Evolutionary conservation across 164 flowering plant species (phyloP), one percentile per base, ranked within the genome.

Genomic region (Vitis rupestris): DNA sequence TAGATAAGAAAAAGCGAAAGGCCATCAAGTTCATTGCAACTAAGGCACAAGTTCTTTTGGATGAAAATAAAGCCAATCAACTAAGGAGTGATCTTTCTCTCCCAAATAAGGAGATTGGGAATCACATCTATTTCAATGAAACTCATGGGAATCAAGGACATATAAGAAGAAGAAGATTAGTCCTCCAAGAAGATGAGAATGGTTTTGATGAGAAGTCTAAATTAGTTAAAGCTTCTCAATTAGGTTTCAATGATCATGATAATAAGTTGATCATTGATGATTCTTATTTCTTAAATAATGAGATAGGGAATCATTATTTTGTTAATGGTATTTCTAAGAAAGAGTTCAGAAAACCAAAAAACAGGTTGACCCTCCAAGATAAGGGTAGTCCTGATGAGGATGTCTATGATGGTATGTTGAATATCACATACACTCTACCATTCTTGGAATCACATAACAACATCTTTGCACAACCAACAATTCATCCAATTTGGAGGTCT

Each of bases 401-500:
- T 54, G 15, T 14, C 8, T 31, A 61, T 61, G 48, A 11, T n/a
- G n/a, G 23, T 37, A 6, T 49, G 15, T 29, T 16, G 2, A 9
- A 11, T 9, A 10, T 12, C 14, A 30, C 17, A 14, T 8, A 10
- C 16, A 31, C 11, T 14, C 10, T 30, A 8, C 49, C 23, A 16
- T 2, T 15, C 49, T 7, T 29, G 27, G 64, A 30, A 13, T 13
- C 6, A 50, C 31, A 8, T 6, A 15, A 11, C 49, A 3, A 47
- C 48, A 5, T 67, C 15, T 53, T 14, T 13, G 70, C 31, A 55
- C 19, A 55, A 23, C 71, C 71, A 23, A 13, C 48, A 27, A 13
- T 17, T 12, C 51, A 63, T 55, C 67, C 54, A 23, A 50, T 70
- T n/a, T 70, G 73, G 73, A 53, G 50, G 73, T 70, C 12, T 55